Base-by-base conservation (phyloP, 2,329 filamentous ascomycete genomes). In the Cercospora sesami region DNA sequence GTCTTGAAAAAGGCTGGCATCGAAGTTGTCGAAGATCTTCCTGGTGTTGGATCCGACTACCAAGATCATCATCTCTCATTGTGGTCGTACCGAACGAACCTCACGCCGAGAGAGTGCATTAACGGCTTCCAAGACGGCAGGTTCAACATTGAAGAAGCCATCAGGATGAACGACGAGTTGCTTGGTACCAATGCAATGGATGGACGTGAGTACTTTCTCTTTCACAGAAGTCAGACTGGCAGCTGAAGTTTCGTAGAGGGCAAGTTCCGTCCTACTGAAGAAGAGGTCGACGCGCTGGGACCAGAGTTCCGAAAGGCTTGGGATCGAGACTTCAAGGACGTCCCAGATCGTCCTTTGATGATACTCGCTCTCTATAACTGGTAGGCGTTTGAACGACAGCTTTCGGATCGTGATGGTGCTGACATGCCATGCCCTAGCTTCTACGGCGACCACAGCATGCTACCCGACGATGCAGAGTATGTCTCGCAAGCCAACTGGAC, bases 171-270 rank as follows among this genome's bases (percentile, higher is more conserved):
- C 12, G 81, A 86, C 64, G 79, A 83, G 12, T 77, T 85, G 3
- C 75, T 89, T 1, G 86, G 86, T 5, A 88, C 86, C 83, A 89
- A 89, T 66, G 81, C 77, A 0, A 81, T 86, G 68, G 87, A 89
- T 68, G 78, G 85, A n/a, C 73, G 72, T 73, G 58, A 67, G 72
- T 72, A 10, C 1, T 31, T 18, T 42, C 4, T 18, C 16, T 8
- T 14, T 33, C 1, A 18, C 5, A 30, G 42, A 6, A 9, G 59
- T 23, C 12, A n/a, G 14, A 26, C 16, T 26, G 10, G 8, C 16
- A 23, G 31, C 45, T 60, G n/a, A 66, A 31, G 42, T 21, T 10
- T 63, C 55, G 60, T 60, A 71, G 79, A 80, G 3, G 81, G 81
- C 60, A 89, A 89, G 73, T 75, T 89, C 28, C 82, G 87, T 1